Evolutionary conservation across 768 basidiomycete genomes (phyloP), one percentile per base, ranked within the genome.

Genomic region (Mycena indigotica): DNA sequence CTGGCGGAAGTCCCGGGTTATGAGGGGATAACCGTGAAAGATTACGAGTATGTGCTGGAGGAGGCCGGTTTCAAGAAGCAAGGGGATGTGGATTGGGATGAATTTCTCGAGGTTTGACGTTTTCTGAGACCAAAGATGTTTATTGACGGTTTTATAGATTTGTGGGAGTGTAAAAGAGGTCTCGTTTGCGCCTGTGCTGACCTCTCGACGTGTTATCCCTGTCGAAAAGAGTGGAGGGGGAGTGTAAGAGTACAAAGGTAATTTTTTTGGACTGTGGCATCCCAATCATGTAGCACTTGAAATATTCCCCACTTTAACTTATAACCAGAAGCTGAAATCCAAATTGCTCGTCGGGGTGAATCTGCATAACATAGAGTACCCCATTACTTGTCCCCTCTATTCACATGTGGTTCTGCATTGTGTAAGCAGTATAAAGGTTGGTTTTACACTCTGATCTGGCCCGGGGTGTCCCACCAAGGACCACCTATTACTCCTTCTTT

Each of bases 41-140:
- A 93, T 59, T 78, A 86, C 40, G 80, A 85, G 29, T 89, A 92
- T 68, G 91, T 93, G 1, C 78, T 95, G 51, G 80, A 80, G 54
- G 86, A 89, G 69, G 86, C 89, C 58, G 94, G 91, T 3, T 84
- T 91, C 70, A 73, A 76, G 49, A 71, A 72, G 21, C 76, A 79
- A 64, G 71, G 72, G 26, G 80, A 81, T 25, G 73, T 97, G 46
- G 84, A 87, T 60, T 85, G 93, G 65, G 90, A 95, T 62, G 91
- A 92, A 67, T 95, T 95, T 70, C 77, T 95, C 49, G 93, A 95
- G 84, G 91, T 91, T 62, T 15, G 85, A n/a, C n/a, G n/a, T n/a
- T n/a, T n/a, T n/a, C n/a, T n/a, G n/a, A n/a, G n/a, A n/a, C n/a
- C n/a, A n/a, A n/a, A n/a, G n/a, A n/a, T n/a, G n/a, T n/a, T n/a